Base-by-base conservation (phyloP, 306 rosid species). In the Cucurbita ficifolia region DNA sequence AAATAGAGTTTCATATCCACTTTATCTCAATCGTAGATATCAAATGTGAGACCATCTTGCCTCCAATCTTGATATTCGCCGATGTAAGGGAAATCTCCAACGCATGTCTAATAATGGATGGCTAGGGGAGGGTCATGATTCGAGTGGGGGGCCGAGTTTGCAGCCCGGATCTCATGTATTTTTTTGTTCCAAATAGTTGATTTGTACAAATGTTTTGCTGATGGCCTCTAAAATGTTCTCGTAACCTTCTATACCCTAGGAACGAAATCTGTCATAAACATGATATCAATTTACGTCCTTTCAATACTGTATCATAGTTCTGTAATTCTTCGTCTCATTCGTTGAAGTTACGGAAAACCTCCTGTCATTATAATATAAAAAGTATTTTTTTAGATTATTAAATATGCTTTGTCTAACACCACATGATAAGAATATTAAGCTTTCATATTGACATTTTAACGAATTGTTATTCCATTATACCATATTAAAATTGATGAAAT, bases 41-140 rank as follows among this genome's bases (percentile, higher is more conserved):
- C 73, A 67, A 81, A n/a, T n/a, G n/a, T 65, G 67, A 64, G n/a
- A 81, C 81, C 84, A 73, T 8, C 51, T 59, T 10, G 76, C 2
- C 42, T 80, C 78, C 42, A 54, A 46, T 50, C 75, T 64, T 0
- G 52, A 51, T 22, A 73, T 33, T 53, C 40, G 12, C 64, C 64
- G 13, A 58, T 58, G 64, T 6, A 58, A 29, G 9, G 64, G 64
- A 58, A 58, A 43, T n/a, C 65, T 76, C 81, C 67, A 81, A 50
- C 2, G 68, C 75, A 65, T 64, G 84, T 10, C 4, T 56, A 19
- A 81, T 39, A 29, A 72, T 19, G 7, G 24, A 3, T 4, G 7
- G n/a, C n/a, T n/a, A n/a, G n/a, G n/a, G n/a, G n/a, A n/a, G n/a
- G n/a, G n/a, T n/a, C n/a, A n/a, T n/a, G n/a, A n/a, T n/a, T n/a